A percentile compares a stretch with the other conserved stretches of the same genome.
Evolutionary conservation across 306 rosid species (phyloP).

Genomic region (Arachis stenosperma): DNA sequence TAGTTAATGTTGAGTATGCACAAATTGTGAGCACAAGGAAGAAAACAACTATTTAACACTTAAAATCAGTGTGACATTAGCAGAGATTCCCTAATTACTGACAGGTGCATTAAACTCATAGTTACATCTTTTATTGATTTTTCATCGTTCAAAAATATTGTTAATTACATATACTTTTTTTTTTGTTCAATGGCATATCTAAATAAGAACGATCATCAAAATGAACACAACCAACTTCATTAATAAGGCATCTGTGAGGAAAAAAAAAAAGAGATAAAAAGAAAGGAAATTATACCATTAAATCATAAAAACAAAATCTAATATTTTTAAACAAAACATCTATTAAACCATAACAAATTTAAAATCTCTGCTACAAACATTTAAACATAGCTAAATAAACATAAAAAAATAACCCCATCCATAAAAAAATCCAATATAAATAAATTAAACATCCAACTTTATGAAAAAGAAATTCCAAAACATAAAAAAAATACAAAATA

Average conservation of each 20-base stretch:
- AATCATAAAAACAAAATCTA: too few relatives aligned
- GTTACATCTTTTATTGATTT: constrained; percentile 10
- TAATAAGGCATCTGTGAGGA: constrained; percentile 3
- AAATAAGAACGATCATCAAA: too few relatives aligned
- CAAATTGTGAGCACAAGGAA: neutral
- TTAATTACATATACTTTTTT: neutral
- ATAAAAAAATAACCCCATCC: too few relatives aligned
- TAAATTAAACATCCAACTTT: too few relatives aligned
- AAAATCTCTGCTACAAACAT: too few relatives aligned
- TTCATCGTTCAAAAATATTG: neutral
- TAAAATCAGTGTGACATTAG: neutral
- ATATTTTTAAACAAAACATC: too few relatives aligned
- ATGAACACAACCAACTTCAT: constrained; percentile 19
- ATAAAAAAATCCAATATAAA: too few relatives aligned
- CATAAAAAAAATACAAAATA: too few relatives aligned
- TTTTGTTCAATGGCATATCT: constrained; percentile 11
- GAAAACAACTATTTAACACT: constrained; percentile 14
- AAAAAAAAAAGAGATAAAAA: neutral
- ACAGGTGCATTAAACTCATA: constrained; percentile 4
- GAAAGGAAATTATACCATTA: constrained; percentile 34
- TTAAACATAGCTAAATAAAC: too few relatives aligned
- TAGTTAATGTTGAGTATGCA: neutral
- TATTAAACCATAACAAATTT: too few relatives aligned
- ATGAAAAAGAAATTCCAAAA: too few relatives aligned
- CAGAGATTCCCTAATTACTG: constrained; percentile 10